Evolutionary conservation across 2,329 filamentous ascomycete genomes (phyloP), one percentile per base, ranked within the genome.

Genomic region (Ceratocystis albifundus): DNA sequence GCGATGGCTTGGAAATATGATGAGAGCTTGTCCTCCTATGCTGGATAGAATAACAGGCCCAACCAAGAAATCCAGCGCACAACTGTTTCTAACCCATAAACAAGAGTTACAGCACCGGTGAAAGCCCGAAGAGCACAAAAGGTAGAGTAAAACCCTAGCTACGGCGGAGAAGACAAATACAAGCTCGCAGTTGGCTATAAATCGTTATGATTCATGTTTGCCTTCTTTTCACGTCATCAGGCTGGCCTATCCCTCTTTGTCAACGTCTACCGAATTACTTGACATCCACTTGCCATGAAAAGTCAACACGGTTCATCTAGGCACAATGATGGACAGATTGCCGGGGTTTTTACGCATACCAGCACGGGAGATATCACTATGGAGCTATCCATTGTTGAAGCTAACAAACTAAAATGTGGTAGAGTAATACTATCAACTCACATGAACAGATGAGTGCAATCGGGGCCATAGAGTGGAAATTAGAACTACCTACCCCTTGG

Each of bases 41-140:
- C 84, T 78, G 0, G 75, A 71, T 10, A 80, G 76, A 25, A 87
- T 83, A 0, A 87, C 65, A 0, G 89, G 88, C 64, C 84, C 3
- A 93, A 78, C 0, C 89, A 80, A n/a, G 83, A 81, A 0, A 89
- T 77, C 89, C 89, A 93, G 71, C 92, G 92, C 0, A 83, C 82
- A 7, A 93, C 72, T 0, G 88, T 90, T 20, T 88, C 84, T 88
- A 93, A 0, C 89, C 88, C 88, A 92, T 91, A 2, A 82, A 84
- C 0, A 0, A 93, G 70, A 41, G 90, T 82, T 1, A 89, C 84
- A 0, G 92, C 69, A 17, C 84, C 84, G 0, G 86, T 80, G 0
- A 79, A 71, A 0, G 41, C 41, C 0, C 83, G 75, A 0, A 90
- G 72, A 5, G 86, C 76, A 53, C 88, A 83, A 25, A 76, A 81